phyloP scores from a whole-genome alignment of 2,329 filamentous ascomycete species.

The Elsinoe batatas region DNA sequence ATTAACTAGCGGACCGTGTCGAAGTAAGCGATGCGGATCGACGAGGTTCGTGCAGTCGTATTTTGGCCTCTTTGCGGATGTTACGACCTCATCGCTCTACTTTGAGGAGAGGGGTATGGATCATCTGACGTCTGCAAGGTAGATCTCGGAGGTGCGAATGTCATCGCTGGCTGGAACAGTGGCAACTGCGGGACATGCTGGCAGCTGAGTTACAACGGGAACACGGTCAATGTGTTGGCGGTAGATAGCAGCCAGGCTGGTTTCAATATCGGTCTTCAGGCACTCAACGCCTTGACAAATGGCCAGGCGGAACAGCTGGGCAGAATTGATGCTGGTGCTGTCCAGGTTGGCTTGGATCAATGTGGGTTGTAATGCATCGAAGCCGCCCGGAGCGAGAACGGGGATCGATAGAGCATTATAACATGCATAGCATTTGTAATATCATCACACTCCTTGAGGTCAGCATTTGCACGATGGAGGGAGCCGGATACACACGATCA shows the following conservation, averaged over 20 bases:
- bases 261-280: conserved; percentile 41
- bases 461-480: not conserved
- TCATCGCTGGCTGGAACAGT: conserved; percentile 39
- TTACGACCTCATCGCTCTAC: not conserved
- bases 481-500: too few relatives aligned
- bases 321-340: conserved; percentile 33
- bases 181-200: conserved; percentile 45
- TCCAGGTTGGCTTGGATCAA: conserved; percentile 29
- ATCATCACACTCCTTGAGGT: conserved; percentile 2
- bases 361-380: conserved; percentile 23
- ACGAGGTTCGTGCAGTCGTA: not conserved
- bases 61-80: not conserved
- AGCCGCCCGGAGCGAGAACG: not conserved
- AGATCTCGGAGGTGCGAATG: conserved; percentile 35
- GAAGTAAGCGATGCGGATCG: not conserved
- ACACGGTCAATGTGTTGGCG: conserved; percentile 40
- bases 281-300: conserved; percentile 42
- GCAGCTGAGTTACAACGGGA: conserved; percentile 37
- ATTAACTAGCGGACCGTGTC: conserved; percentile 1
- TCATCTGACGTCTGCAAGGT: not conserved
- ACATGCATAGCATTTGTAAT: not conserved
- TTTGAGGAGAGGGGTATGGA: not conserved
- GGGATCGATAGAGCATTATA: not conserved
- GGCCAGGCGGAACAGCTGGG: conserved; percentile 30
- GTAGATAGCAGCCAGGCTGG: conserved; percentile 39